These are phyloP conservation scores for Gossypium thurberi DNA, from an alignment of 345 rosid species.

Conservation along the genomic window DNA sequence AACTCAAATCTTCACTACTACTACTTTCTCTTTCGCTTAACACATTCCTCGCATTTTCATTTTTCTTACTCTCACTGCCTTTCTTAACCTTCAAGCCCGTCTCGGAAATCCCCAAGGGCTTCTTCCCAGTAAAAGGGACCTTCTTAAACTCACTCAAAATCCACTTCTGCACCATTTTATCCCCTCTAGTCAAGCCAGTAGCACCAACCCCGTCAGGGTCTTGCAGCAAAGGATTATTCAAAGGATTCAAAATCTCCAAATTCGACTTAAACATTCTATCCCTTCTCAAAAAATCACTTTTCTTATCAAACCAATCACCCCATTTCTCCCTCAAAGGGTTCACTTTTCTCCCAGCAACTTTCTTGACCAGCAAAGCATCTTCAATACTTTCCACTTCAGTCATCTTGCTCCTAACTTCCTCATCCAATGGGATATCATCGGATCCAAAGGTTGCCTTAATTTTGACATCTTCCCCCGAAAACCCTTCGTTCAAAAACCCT, in stretches of 20 bases:
- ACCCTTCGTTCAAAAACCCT: constrained; percentile 28
- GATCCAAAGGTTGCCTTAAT: constrained; percentile 56
- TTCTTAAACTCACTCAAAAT: constrained; percentile 56
- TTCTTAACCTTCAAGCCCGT: constrained; percentile 13
- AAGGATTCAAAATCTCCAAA: constrained; percentile 70
- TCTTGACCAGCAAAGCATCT: constrained; percentile 66
- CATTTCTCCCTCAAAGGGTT: constrained; percentile 81
- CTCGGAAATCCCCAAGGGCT: constrained; percentile 43
- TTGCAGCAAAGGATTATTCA: constrained; percentile 78
- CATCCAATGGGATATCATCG: constrained; percentile 76
- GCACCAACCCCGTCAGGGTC: constrained; percentile 84
- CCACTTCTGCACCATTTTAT: constrained; percentile 63
- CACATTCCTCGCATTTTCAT: constrained; percentile 14
- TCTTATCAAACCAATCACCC: constrained; percentile 98
- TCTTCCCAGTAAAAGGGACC: constrained; percentile 59
- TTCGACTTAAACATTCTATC: constrained; percentile 81
- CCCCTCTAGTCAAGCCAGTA: constrained; percentile 69
- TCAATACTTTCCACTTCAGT: constrained; percentile 56
- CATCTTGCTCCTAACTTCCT: constrained; percentile 61
- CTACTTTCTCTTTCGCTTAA: constrained; percentile 8
- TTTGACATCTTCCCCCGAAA: constrained; percentile 22
- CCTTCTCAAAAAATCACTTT: constrained; percentile 75
- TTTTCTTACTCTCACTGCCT: constrained; percentile 19
- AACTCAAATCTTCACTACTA: background rate
- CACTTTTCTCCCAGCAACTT: constrained; percentile 29